Evolutionary conservation across 1,139 yeast genomes (phyloP).

Genomic region (Sugiyamaella novakii): DNA sequence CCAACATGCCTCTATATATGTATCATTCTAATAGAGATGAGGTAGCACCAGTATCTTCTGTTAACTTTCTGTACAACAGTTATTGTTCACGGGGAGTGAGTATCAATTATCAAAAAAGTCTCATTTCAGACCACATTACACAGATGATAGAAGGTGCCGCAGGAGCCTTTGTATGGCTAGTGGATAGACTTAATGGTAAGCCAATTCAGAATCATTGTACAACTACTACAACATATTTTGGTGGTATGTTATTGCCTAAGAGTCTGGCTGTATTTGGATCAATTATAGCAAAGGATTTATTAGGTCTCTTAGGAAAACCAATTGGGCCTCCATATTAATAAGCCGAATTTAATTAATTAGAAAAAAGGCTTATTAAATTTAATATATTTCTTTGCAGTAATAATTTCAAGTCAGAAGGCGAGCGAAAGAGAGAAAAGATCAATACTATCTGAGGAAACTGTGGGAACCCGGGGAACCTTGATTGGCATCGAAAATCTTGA

Average conservation of each 20-base stretch:
- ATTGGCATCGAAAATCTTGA: too few species aligned
- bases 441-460: too few species aligned
- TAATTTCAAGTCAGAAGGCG: too few species aligned
- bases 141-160: slow-evolving; percentile 22
- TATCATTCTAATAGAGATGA: slow-evolving; percentile 38
- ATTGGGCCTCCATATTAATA: neutral
- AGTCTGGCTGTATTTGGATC: slow-evolving; percentile 6
- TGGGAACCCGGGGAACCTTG: too few species aligned
- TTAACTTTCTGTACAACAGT: slow-evolving; percentile 22
- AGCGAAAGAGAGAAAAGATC: too few species aligned
- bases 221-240: slow-evolving; percentile 1
- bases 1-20: slow-evolving; percentile 33
- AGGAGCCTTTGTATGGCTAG: slow-evolving; percentile 27
- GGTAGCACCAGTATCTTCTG: slow-evolving; percentile 31
- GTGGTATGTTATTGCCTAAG: neutral
- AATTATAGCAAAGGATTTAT: slow-evolving; percentile 4
- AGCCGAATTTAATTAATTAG: too few species aligned
- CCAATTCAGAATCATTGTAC: neutral
- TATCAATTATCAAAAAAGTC: slow-evolving; percentile 27
- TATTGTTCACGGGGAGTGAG: slow-evolving; percentile 35
- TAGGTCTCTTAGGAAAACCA: slow-evolving; percentile 7
- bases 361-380: too few species aligned
- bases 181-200: slow-evolving; percentile 12
- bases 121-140: slow-evolving; percentile 26
- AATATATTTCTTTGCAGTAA: too few species aligned